These are phyloP conservation scores for Peronospora tabacina DNA, from an alignment of 352 stramenopile genomes.

Conservation along the genomic window DNA sequence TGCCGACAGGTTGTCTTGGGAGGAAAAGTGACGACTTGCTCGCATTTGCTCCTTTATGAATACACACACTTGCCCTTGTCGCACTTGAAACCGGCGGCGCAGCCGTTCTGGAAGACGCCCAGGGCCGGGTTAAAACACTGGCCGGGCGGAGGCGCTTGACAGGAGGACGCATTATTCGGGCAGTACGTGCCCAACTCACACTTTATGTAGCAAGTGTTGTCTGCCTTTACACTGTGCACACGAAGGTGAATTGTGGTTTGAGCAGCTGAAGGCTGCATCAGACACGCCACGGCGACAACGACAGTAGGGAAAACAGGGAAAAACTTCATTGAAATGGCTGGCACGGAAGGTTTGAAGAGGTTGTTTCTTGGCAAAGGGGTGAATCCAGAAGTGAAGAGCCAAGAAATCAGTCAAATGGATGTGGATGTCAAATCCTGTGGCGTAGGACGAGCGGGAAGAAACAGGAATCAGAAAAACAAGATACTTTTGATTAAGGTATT, in stretches of 20 bases:
- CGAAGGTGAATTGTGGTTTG: conserved; percentile 24
- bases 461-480: too few relatives aligned
- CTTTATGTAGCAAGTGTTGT: conserved; percentile 18
- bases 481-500: too few relatives aligned
- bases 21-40: too few relatives aligned
- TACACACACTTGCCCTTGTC: conserved; percentile 28
- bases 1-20: conserved; percentile 1
- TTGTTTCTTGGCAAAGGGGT: not conserved
- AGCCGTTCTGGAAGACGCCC: conserved; percentile 15
- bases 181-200: conserved; percentile 26
- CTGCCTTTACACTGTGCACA: conserved; percentile 13
- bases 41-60: conserved; percentile 8
- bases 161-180: conserved; percentile 11
- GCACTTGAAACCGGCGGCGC: conserved; percentile 27
- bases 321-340: conserved; percentile 24
- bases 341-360: not conserved
- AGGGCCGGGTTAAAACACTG: conserved; percentile 32
- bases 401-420: conserved; percentile 12
- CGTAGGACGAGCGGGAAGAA: too few relatives aligned
- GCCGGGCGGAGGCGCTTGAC: conserved; percentile 4
- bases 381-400: conserved; percentile 12
- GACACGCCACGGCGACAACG: conserved; percentile 13
- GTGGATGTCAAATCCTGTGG: not conserved
- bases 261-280: conserved; percentile 13
- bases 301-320: conserved; percentile 20